Evolutionary conservation across 768 basidiomycete species (phyloP).

Genomic region (Lentinus brumalis): DNA sequence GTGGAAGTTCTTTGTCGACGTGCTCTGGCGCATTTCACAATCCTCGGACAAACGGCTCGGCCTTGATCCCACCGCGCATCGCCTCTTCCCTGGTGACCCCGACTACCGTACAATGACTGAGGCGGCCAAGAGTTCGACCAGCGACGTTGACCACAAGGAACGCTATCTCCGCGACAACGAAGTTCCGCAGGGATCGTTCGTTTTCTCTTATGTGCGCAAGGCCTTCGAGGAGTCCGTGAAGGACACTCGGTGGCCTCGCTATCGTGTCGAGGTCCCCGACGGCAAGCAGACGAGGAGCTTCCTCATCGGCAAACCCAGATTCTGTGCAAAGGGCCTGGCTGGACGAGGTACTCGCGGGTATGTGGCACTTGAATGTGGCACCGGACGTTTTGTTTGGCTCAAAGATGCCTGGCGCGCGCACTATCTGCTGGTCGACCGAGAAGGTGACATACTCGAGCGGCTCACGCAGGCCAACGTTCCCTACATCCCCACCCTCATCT

Average conservation of each 20-base stretch:
- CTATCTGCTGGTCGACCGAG: not conserved
- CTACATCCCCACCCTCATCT: not conserved
- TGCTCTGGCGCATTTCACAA: conserved; percentile 6
- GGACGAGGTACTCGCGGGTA: conserved; percentile 16
- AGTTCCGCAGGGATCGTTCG: not conserved
- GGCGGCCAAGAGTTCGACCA: not conserved
- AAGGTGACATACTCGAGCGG: not conserved
- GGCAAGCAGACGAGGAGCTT: not conserved
- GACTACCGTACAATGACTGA: not conserved
- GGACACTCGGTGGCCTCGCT: conserved; percentile 4
- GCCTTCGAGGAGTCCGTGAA: not conserved
- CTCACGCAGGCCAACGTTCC: not conserved
- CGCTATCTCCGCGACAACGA: no score
- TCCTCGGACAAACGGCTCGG: conserved; percentile 1
- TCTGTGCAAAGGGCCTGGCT: conserved; percentile 1
- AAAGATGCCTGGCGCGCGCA: conserved; percentile 11
- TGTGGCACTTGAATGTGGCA: conserved; percentile 11
- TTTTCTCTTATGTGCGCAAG: conserved; percentile 6
- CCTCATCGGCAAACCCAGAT: conserved; percentile 7
- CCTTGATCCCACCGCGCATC: not conserved
- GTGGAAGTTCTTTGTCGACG: not conserved
- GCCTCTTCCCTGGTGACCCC: not conserved
- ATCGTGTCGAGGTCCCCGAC: conserved; percentile 3
- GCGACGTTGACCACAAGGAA: not conserved
- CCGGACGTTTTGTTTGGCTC: conserved; percentile 3